Evolutionary conservation across 2,329 filamentous ascomycete genomes (phyloP).

Genomic region (Penicillium carneum): DNA sequence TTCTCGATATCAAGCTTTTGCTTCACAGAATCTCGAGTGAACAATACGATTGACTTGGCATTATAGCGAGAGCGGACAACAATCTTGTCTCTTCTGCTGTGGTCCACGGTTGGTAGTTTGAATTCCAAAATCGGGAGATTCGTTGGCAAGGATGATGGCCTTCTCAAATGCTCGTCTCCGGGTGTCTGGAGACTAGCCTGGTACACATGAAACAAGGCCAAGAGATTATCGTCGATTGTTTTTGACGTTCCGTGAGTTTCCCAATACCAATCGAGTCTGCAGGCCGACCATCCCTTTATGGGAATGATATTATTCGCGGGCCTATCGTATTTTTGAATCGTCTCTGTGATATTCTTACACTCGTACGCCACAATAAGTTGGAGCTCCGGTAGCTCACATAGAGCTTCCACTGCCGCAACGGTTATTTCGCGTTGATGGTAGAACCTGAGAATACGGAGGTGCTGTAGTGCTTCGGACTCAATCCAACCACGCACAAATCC

Average conservation of each 20-base stretch:
- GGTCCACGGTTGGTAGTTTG: constrained; percentile 9
- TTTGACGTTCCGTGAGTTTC: background rate
- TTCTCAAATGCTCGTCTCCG: background rate
- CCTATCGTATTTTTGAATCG: background rate
- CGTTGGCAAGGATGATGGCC: background rate
- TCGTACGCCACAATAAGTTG: constrained; percentile 45
- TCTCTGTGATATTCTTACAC: constrained; percentile 40
- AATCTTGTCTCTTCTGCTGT: constrained; percentile 9
- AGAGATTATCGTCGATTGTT: constrained; percentile 7
- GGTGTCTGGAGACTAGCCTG: constrained; percentile 7
- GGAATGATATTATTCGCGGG: background rate
- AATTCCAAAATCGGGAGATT: constrained; percentile 16
- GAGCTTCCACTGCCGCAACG: constrained; percentile 42
- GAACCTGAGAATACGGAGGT: constrained; percentile 50
- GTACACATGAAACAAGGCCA: constrained; percentile 14
- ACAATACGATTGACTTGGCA: constrained; percentile 15
- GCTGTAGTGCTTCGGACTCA: constrained; percentile 48
- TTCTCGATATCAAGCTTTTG: background rate
- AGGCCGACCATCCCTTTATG: constrained; percentile 17
- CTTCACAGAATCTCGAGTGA: constrained; percentile 7
- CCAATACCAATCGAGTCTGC: constrained; percentile 20
- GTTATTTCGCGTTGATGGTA: constrained; percentile 45
- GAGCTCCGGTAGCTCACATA: constrained; percentile 47
- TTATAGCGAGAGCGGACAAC: constrained; percentile 16
- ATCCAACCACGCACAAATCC: constrained; percentile 53